Base-by-base conservation (phyloP, 2,329 filamentous ascomycete species). In the Verruconis gallopava region DNA sequence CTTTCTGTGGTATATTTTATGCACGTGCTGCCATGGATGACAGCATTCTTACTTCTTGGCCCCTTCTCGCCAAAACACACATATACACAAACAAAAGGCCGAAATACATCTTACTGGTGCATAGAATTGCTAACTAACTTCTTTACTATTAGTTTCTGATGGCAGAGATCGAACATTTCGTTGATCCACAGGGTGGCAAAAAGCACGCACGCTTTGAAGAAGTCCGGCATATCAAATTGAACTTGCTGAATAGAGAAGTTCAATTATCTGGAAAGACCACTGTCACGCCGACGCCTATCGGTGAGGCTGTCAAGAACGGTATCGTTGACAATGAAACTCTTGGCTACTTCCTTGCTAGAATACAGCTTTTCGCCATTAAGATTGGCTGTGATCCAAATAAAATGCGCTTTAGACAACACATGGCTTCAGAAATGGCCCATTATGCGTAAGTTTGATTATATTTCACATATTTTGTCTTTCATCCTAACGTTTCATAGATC, bases 111-210 rank as follows among this genome's bases (percentile, higher is more conserved):
- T 11, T 11, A n/a, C n/a, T n/a, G n/a, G n/a, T n/a, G n/a, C n/a
- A n/a, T n/a, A n/a, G n/a, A n/a, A n/a, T 11, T 11, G 25, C 11
- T 11, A 30, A 30, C 13, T 30, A n/a, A n/a, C n/a, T n/a, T n/a
- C n/a, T n/a, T n/a, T n/a, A n/a, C n/a, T n/a, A n/a, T n/a, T n/a
- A n/a, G 15, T 44, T 44, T 35, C 66, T 95, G 53, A 96, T 98
- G 91, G 91, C 89, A 18, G 91, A 98, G 66, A 94, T 98, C 53
- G 91, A 98, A 68, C 91, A 98, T 63, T 98, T 85, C 58, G 91
- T 98, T 51, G 91, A 98, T 55, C 91, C 91, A 9, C 72, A 91
- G 55, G 78, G 85, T 57, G 85, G 86, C 64, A 98, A 98, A 77
- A 93, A 91, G 67, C 91, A 98, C 61, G 66, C 73, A 40, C 81